phyloP scores from a whole-genome alignment of 2,329 filamentous ascomycete genomes.

The Claviceps sp. region DNA sequence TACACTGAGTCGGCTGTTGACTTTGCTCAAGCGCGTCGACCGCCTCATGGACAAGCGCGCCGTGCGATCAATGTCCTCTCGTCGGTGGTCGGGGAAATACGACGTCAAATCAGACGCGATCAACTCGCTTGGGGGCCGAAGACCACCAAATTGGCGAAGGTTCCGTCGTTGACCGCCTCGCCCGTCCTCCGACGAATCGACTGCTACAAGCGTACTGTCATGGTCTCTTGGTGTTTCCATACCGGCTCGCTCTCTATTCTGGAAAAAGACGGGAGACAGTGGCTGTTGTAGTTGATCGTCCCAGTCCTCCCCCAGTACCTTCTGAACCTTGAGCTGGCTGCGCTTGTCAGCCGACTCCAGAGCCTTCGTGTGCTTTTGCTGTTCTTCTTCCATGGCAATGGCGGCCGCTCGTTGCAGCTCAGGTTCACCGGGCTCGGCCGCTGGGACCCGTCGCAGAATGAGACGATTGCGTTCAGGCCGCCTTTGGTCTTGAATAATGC shows the following conservation, averaged over 20 bases:
- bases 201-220: slow-evolving; percentile 35
- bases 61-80: slow-evolving; percentile 90
- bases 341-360: slow-evolving; percentile 55
- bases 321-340: slow-evolving; percentile 77
- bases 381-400: slow-evolving; percentile 79
- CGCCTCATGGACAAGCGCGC: slow-evolving; percentile 84
- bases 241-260: slow-evolving; percentile 53
- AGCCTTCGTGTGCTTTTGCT: slow-evolving; percentile 54
- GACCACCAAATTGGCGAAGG: slow-evolving; percentile 75
- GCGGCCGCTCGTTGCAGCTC: slow-evolving; percentile 79
- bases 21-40: slow-evolving; percentile 80
- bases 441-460: slow-evolving; percentile 84
- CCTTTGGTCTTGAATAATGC: slow-evolving; percentile 76
- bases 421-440: slow-evolving; percentile 74
- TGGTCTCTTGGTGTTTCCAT: slow-evolving; percentile 41
- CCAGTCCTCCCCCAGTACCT: slow-evolving; percentile 78
- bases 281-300: slow-evolving; percentile 70
- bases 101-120: slow-evolving; percentile 93
- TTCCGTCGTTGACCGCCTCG: slow-evolving; percentile 31
- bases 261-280: slow-evolving; percentile 65
- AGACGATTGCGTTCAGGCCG: slow-evolving; percentile 79
- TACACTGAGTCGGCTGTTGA: slow-evolving; percentile 84
- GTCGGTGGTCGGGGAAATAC: slow-evolving; percentile 91
- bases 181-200: slow-evolving; percentile 19
- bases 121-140: slow-evolving; percentile 87